Evolutionary conservation across 2,329 filamentous ascomycete species (phyloP).

Genomic region (Aspergillus sp.): DNA sequence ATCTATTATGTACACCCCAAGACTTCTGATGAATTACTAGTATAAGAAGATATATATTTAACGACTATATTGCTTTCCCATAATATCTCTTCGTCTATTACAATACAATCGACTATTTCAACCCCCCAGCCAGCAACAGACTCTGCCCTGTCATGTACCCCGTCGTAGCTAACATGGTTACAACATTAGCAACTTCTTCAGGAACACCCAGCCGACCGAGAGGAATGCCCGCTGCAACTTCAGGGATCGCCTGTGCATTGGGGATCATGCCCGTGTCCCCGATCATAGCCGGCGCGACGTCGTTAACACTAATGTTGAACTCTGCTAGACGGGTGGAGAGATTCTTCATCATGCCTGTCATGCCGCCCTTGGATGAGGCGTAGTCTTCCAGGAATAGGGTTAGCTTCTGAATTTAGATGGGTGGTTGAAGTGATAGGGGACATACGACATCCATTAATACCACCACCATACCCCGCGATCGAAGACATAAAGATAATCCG

Average conservation of each 20-base stretch:
- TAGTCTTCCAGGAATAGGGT: slow-evolving; percentile 36
- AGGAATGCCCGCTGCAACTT: slow-evolving; percentile 61
- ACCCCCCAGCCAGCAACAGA: slow-evolving; percentile 53
- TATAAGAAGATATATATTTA: too few species aligned
- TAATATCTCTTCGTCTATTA: too few species aligned
- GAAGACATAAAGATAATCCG: slow-evolving; percentile 65
- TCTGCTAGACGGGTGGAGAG: slow-evolving; percentile 59
- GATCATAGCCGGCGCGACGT: slow-evolving; percentile 70
- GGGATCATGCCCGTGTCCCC: slow-evolving; percentile 65
- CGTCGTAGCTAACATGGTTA: slow-evolving; percentile 61
- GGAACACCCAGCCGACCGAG: slow-evolving; percentile 59
- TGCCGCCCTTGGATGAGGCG: slow-evolving; percentile 61
- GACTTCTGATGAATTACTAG: too few species aligned
- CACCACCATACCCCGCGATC: slow-evolving; percentile 63
- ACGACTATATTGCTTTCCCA: too few species aligned
- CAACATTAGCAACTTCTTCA: slow-evolving; percentile 61
- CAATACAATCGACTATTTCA: slow-evolving; percentile 41
- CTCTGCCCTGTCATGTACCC: slow-evolving; percentile 62
- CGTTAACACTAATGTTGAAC: slow-evolving; percentile 65
- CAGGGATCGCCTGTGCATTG: slow-evolving; percentile 57
- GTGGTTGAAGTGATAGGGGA: background rate
- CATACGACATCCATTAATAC: slow-evolving; percentile 61
- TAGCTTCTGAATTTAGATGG: background rate
- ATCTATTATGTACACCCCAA: too few species aligned
- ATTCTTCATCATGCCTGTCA: slow-evolving; percentile 67